phyloP scores from a whole-genome alignment of 2,329 filamentous ascomycete species.

The Metarhizium humberi region DNA sequence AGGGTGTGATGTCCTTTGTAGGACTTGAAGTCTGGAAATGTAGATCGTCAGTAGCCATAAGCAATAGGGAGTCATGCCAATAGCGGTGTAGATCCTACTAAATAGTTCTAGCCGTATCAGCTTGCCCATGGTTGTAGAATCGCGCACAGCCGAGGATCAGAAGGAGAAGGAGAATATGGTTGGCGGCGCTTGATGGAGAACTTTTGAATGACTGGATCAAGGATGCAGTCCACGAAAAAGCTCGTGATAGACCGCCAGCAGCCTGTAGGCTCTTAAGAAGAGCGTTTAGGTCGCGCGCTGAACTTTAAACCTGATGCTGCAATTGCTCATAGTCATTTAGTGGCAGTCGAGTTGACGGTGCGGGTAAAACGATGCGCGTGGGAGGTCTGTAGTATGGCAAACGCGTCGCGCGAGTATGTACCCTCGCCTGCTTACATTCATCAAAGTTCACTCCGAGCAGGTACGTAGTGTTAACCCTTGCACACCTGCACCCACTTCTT shows the following conservation, averaged over 20 bases:
- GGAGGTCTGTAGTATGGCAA: background rate
- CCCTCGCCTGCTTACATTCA: background rate
- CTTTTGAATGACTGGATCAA: background rate
- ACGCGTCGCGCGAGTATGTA: background rate
- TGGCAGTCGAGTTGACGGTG: background rate
- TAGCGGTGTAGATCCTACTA: constrained; percentile 47
- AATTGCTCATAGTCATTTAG: background rate
- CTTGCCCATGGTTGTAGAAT: constrained; percentile 69
- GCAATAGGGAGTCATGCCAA: constrained; percentile 5
- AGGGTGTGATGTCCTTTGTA: constrained; percentile 95
- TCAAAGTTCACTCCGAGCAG: too few relatives aligned
- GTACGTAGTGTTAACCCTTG: too few relatives aligned
- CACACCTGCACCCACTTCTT: too few relatives aligned
- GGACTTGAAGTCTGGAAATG: constrained; percentile 81
- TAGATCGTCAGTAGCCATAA: background rate
- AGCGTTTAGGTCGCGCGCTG: background rate
- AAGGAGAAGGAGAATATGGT: background rate
- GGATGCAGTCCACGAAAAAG: background rate
- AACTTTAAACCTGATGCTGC: background rate
- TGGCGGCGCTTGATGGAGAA: background rate
- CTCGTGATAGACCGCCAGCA: background rate
- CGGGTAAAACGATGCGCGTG: background rate
- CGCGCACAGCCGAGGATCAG: background rate
- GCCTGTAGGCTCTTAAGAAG: background rate
- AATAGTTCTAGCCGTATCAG: constrained; percentile 89